Percentiles rank a stretch among this genome's conserved stretches.
These are phyloP conservation scores for Angophora floribunda DNA, from an alignment of 345 rosid species.

Conservation along the genomic window DNA sequence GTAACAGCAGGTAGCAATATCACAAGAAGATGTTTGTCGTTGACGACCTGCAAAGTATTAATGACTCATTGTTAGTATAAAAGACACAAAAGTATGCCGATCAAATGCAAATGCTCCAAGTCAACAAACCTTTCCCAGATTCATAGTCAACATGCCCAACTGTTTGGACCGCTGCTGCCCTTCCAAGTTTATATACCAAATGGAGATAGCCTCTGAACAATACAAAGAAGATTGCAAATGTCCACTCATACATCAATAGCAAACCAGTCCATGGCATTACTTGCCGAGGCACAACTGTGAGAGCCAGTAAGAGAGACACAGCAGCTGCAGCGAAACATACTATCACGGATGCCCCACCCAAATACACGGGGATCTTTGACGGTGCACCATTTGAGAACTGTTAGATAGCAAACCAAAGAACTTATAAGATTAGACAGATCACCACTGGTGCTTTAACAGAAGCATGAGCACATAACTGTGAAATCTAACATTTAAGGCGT, in stretches of 20 bases:
- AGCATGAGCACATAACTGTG: neutral
- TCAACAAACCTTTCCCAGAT: constrained; percentile 60
- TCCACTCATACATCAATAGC: constrained; percentile 84
- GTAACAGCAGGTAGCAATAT: constrained; percentile 45
- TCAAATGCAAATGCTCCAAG: neutral
- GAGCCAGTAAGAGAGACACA: constrained; percentile 51
- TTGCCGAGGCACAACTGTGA: constrained; percentile 69
- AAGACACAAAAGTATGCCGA: neutral
- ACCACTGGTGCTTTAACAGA: neutral
- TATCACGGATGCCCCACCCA: constrained; percentile 54
- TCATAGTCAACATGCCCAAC: constrained; percentile 44
- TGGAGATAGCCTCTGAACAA: constrained; percentile 62
- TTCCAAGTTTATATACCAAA: constrained; percentile 55
- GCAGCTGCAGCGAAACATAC: constrained; percentile 40
- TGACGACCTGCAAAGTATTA: constrained; percentile 52
- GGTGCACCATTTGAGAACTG: constrained; percentile 39
- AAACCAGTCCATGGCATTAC: constrained; percentile 91
- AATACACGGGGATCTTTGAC: constrained; percentile 53
- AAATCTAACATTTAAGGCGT: neutral
- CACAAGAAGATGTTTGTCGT: constrained; percentile 41
- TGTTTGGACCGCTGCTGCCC: constrained; percentile 33
- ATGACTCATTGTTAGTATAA: neutral
- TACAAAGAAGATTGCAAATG: constrained; percentile 54
- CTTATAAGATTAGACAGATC: neutral
- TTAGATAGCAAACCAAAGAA: constrained; percentile 3